phyloP scores from a whole-genome alignment of 225 moss, liverwort and hornwort genomes.

The Neckera pumila region DNA sequence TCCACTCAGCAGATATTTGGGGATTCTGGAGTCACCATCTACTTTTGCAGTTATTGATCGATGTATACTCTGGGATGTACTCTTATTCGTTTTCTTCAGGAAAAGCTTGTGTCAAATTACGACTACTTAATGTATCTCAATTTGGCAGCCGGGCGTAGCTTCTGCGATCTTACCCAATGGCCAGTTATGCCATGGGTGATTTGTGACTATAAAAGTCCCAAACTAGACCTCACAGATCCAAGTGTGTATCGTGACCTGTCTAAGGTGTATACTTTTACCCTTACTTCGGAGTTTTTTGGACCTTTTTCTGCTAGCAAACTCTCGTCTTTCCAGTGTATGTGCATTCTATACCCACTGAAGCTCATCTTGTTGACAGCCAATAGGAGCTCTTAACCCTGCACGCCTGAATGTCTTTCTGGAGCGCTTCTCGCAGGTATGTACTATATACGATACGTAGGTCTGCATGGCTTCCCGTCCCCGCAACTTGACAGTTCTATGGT shows the following conservation, averaged over 20 bases:
- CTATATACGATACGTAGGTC: background rate
- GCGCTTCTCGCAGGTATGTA: slow-evolving; percentile 68
- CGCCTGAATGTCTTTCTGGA: slow-evolving; percentile 70
- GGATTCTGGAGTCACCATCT: background rate
- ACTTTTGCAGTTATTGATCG: background rate
- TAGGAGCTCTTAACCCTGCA: slow-evolving; percentile 83
- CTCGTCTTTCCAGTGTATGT: background rate
- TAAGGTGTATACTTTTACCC: slow-evolving; percentile 33
- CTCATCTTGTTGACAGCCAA: slow-evolving; percentile 48
- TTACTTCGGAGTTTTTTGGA: background rate
- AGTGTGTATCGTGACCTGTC: slow-evolving; percentile 86
- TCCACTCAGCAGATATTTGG: background rate
- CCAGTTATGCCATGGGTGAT: slow-evolving; percentile 99
- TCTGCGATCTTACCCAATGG: slow-evolving; percentile 99
- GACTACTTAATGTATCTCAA: slow-evolving; percentile 98
- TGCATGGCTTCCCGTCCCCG: background rate
- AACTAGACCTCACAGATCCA: slow-evolving; percentile 67
- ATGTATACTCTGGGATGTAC: background rate
- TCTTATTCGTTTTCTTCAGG: slow-evolving; percentile 32
- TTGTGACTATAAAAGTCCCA: slow-evolving; percentile 79
- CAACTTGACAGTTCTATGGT: background rate
- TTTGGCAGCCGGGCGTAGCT: slow-evolving; percentile 93
- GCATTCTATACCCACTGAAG: background rate
- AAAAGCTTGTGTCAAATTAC: slow-evolving; percentile 86
- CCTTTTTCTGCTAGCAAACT: background rate